Percentiles rank a stretch among this genome's conserved stretches.
Evolutionary conservation across 2,329 filamentous ascomycete species (phyloP).

Genomic region (Pestalotiopsis sp.): DNA sequence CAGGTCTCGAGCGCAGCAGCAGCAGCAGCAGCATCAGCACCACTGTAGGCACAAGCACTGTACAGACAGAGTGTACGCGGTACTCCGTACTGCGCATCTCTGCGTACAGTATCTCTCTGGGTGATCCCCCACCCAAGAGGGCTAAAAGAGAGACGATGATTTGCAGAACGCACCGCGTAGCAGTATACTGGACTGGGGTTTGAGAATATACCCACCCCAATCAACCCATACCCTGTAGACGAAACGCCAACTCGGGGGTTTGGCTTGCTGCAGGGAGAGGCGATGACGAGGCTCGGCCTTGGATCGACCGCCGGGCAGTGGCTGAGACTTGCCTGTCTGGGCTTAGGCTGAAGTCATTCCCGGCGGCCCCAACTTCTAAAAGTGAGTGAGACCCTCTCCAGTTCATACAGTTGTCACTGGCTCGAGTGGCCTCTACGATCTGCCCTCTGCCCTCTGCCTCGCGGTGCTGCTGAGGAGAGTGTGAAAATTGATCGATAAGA

Average conservation of each 20-base stretch:
- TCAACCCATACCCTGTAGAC: constrained; percentile 4
- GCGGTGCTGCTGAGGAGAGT: too few relatives aligned
- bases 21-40: neutral
- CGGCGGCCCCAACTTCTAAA: neutral
- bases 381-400: neutral
- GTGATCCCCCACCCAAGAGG: neutral
- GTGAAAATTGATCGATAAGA: too few relatives aligned
- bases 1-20: constrained; percentile 2
- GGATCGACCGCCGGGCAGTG: constrained; percentile 8
- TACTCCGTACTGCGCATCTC: too few relatives aligned
- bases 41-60: neutral
- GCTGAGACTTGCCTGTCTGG: constrained; percentile 13
- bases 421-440: too few relatives aligned
- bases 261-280: constrained; percentile 5
- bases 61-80: neutral
- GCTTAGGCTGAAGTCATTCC: neutral
- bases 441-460: too few relatives aligned
- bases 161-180: neutral
- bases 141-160: neutral
- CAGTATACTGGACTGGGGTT: neutral
- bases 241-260: constrained; percentile 8
- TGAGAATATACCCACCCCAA: neutral
- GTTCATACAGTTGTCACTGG: neutral
- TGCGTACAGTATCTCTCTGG: too few relatives aligned
- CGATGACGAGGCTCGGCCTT: constrained; percentile 15